phyloP scores from a whole-genome alignment of 2,329 filamentous ascomycete species.

The Waltergamsia citrina region DNA sequence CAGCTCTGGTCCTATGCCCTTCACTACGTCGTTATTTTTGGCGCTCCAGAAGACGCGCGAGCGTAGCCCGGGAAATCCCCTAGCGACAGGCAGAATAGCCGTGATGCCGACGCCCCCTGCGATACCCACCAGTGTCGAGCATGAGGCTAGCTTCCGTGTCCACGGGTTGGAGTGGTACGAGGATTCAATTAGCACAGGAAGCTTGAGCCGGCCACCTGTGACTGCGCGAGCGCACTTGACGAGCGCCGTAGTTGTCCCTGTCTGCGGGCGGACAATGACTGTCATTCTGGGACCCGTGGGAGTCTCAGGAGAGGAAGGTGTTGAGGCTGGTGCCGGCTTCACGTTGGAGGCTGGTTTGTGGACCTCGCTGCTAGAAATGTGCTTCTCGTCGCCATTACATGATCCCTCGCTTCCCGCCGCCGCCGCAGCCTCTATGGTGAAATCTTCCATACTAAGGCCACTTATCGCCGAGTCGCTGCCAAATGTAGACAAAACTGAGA shows the following conservation, averaged over 20 bases:
- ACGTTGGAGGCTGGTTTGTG: background rate
- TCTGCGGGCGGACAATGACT: conserved; percentile 11
- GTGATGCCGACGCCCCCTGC: conserved; percentile 10
- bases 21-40: conserved; percentile 6
- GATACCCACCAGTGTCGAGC: conserved; percentile 8
- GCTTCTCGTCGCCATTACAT: conserved; percentile 1
- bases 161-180: conserved; percentile 10
- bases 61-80: conserved; percentile 5
- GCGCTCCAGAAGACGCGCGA: conserved; percentile 11
- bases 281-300: conserved; percentile 1
- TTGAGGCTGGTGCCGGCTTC: no score
- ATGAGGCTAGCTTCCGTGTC: conserved; percentile 7
- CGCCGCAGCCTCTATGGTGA: background rate
- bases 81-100: conserved; percentile 6
- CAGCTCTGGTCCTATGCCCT: conserved; percentile 5
- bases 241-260: conserved; percentile 8
- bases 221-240: conserved; percentile 2
- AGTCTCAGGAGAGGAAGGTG: background rate
- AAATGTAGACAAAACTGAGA: conserved; percentile 14
- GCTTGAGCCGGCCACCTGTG: background rate
- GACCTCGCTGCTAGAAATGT: background rate
- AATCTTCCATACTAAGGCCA: no score
- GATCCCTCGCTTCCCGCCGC: background rate
- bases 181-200: conserved; percentile 11
- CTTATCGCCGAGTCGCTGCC: no score